Evolutionary conservation across 805 yeast genomes (phyloP).

Genomic region (Crinitomyces ghanaensis): DNA sequence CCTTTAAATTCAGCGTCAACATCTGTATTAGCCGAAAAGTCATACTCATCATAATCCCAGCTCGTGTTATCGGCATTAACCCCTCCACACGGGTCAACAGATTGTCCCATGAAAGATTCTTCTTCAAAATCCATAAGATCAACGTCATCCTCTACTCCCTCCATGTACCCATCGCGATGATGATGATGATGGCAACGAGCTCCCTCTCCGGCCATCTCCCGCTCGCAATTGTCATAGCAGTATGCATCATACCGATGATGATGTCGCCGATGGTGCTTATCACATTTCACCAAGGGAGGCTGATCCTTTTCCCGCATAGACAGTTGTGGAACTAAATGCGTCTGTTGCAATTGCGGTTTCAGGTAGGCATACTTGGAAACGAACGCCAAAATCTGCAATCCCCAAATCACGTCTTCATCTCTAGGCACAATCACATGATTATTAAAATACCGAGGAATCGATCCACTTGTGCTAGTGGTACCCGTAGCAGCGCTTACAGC

Average conservation of each 20-base stretch:
- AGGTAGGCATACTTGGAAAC: constrained; percentile 81
- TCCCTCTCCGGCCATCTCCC: constrained; percentile 8
- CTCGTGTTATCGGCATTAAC: background rate
- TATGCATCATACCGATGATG: constrained; percentile 3
- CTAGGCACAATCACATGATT: constrained; percentile 76
- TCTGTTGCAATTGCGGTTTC: constrained; percentile 60
- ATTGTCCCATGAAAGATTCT: too few relatives aligned
- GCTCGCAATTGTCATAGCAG: constrained; percentile 8
- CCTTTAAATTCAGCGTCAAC: constrained; percentile 36
- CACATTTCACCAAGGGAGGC: constrained; percentile 18
- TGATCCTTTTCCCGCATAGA: constrained; percentile 29
- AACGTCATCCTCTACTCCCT: too few relatives aligned
- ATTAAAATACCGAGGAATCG: constrained; percentile 40
- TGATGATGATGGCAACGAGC: background rate
- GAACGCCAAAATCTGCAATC: constrained; percentile 81
- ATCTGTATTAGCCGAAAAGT: constrained; percentile 24
- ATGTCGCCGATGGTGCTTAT: constrained; percentile 3
- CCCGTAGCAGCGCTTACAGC: constrained; percentile 1
- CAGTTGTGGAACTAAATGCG: constrained; percentile 64
- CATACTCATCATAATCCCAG: constrained; percentile 23
- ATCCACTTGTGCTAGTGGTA: too few relatives aligned
- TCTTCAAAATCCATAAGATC: too few relatives aligned
- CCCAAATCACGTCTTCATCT: constrained; percentile 91
- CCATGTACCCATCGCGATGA: too few relatives aligned
- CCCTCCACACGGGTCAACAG: too few relatives aligned